A percentile compares a stretch with the other conserved stretches of the same genome.
Evolutionary conservation across 768 basidiomycete species (phyloP).

Genomic region (Leccinum subtestaceum): DNA sequence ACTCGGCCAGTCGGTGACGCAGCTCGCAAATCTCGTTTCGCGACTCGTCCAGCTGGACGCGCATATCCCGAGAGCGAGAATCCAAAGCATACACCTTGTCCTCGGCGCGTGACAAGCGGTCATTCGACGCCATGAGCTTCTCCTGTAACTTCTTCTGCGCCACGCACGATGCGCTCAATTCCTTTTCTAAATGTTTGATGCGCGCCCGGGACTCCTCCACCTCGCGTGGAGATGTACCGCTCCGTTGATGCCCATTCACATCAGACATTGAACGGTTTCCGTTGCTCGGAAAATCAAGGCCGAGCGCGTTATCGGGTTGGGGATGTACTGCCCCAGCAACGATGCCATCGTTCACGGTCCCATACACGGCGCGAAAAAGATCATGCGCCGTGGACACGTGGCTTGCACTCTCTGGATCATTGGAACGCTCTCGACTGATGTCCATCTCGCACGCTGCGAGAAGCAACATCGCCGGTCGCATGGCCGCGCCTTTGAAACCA

Average conservation of each 20-base stretch:
- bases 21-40: constrained; percentile 21
- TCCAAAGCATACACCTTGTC: constrained; percentile 17
- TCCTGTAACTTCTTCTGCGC: constrained; percentile 19
- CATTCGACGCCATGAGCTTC: constrained; percentile 16
- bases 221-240: background rate
- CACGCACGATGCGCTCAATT: constrained; percentile 16
- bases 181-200: constrained; percentile 25
- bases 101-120: constrained; percentile 16
- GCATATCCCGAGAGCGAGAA: constrained; percentile 21
- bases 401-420: constrained; percentile 16
- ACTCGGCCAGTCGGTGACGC: constrained; percentile 23
- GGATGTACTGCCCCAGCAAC: constrained; percentile 15
- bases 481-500: constrained; percentile 13
- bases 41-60: constrained; percentile 16
- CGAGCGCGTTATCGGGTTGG: constrained; percentile 21
- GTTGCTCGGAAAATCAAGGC: constrained; percentile 24
- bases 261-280: constrained; percentile 1
- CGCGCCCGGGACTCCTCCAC: constrained; percentile 9
- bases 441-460: constrained; percentile 34
- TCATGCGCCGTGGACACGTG: constrained; percentile 25
- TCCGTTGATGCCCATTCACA: background rate
- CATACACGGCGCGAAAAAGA: constrained; percentile 33
- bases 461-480: constrained; percentile 30
- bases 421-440: constrained; percentile 28
- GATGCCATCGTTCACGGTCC: constrained; percentile 22